These are phyloP conservation scores for Russula olivacea DNA, from an alignment of 768 basidiomycete genomes.

Conservation along the genomic window DNA sequence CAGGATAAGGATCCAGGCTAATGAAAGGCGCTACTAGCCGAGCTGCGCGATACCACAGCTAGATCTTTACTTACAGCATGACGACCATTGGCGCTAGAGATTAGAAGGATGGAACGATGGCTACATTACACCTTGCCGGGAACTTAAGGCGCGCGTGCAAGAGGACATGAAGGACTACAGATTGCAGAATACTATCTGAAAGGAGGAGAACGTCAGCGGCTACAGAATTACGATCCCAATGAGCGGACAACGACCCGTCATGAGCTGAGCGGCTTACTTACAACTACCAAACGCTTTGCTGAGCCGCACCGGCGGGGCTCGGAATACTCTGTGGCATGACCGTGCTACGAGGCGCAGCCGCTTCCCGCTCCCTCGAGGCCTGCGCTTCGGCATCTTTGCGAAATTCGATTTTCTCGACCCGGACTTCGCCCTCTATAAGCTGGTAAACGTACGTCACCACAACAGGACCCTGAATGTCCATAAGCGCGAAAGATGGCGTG, in stretches of 20 bases:
- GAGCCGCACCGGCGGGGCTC: constrained; percentile 34
- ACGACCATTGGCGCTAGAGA: neutral
- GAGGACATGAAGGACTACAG: neutral
- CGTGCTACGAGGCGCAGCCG: constrained; percentile 37
- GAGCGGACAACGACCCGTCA: neutral
- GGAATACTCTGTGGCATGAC: constrained; percentile 51
- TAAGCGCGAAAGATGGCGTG: constrained; percentile 90
- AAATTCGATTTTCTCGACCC: constrained; percentile 89
- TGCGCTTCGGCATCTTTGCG: constrained; percentile 51
- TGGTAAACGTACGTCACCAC: constrained; percentile 98
- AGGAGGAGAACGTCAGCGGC: neutral
- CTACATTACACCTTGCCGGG: neutral
- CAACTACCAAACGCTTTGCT: constrained; percentile 33
- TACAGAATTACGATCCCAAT: neutral
- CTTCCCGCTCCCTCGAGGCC: constrained; percentile 32
- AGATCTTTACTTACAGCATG: neutral
- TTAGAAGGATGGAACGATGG: neutral
- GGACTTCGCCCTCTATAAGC: constrained; percentile 86
- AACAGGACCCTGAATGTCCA: constrained; percentile 96
- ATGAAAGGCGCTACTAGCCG: neutral
- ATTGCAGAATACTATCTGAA: neutral
- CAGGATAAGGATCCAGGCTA: neutral
- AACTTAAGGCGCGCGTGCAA: neutral
- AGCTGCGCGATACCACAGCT: neutral
- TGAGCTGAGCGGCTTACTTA: neutral